These are phyloP conservation scores for Calophaca sinica DNA, from an alignment of 306 rosid species.

Conservation along the genomic window DNA sequence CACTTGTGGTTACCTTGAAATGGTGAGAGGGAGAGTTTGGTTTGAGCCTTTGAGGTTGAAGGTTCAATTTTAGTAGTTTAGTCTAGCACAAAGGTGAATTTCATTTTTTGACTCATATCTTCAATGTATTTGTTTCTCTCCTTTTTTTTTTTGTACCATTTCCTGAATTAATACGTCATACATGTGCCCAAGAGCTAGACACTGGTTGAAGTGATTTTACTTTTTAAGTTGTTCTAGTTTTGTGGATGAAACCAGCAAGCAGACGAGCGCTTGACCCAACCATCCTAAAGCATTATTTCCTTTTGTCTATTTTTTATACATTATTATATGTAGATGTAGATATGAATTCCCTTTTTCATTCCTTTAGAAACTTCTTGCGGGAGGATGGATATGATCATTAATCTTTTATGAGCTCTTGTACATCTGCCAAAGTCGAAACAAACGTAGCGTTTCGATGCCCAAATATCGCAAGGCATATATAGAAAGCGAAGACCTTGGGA, in stretches of 20 bases:
- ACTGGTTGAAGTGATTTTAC: constrained; percentile 26
- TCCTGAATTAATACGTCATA: neutral
- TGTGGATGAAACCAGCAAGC: constrained; percentile 18
- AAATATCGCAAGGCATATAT: neutral
- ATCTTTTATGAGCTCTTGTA: neutral
- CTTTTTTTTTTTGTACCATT: neutral
- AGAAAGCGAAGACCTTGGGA: constrained; percentile 33
- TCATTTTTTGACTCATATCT: constrained; percentile 40
- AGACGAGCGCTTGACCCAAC: neutral
- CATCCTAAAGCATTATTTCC: neutral
- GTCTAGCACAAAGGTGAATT: constrained; percentile 32
- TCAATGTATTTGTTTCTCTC: neutral
- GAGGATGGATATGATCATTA: neutral
- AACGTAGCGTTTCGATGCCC: neutral
- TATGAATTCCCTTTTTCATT: too few relatives aligned
- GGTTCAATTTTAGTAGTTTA: constrained; percentile 25
- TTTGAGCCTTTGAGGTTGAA: constrained; percentile 1
- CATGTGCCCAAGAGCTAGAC: neutral
- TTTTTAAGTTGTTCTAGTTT: constrained; percentile 1
- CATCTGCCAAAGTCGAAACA: constrained; percentile 11
- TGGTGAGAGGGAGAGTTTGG: constrained; percentile 38
- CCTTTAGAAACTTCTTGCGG: too few relatives aligned
- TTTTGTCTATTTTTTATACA: neutral
- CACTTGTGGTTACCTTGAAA: constrained; percentile 23
- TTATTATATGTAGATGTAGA: too few relatives aligned